Base-by-base conservation (phyloP, 306 rosid genomes). In the Herpetospermum pedunculosum region DNA sequence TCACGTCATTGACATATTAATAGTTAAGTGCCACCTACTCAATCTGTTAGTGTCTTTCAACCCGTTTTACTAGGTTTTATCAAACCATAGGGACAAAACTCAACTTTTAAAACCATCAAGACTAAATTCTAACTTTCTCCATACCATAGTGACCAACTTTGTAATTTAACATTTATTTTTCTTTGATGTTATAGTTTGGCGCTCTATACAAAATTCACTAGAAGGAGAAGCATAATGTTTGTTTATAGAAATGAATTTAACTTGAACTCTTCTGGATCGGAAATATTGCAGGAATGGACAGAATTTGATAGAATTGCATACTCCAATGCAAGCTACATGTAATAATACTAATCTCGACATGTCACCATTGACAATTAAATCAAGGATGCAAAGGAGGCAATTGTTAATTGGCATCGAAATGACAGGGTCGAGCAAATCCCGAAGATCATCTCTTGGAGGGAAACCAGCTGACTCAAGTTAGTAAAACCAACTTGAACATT, bases 381-480 rank as follows among this genome's bases (percentile, higher is more conserved):
- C 83, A 47, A 91, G 80, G 80, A 60, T 85, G 58, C 75, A 37
- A 25, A 81, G 99, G 86, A 87, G 97, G 82, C 90, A 87, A 79
- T 91, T 97, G 30, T 82, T 94, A n/a, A 89, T 92, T 0, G 95
- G 95, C 30, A 84, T 86, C 75, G 88, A 46, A 65, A 40, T 81
- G 49, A 72, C 82, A 29, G 90, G 84, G n/a, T 46, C 82, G 4
- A 83, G 74, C 68, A 84, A 67, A 59, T 85, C 85, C 0, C 85
- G 96, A 41, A 85, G 95, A 80, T 83, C 95, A 58, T 93, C 96
- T 25, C 84, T 93, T 16, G 98, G 91, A 84, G 98, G 87, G 46
- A 91, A 89, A 78, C 76, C 88, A 63, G 75, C 10, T 25, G 81
- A 81, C 47, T 79, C 75, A 64, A 28, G 96, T 91, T 74, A 81